Conservation (phyloP, 768 basidiomycete species). For the Tricholoma sp. region DNA sequence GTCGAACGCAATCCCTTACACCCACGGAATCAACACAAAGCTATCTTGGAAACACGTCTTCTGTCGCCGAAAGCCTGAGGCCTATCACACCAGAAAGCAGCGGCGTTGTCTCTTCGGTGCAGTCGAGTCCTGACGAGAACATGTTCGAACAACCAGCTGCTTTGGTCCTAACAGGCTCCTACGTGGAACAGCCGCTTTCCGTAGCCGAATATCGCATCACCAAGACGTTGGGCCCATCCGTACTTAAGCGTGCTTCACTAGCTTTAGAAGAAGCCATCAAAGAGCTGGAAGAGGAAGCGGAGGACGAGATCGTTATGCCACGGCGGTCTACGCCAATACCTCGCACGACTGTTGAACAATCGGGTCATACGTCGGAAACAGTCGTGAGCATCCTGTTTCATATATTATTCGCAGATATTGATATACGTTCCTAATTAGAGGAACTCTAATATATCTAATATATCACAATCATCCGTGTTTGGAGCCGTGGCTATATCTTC, state of each 20-base stretch:
- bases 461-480: conserved; percentile 36
- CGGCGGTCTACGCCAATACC: conserved; percentile 46
- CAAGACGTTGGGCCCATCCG: conserved; percentile 46
- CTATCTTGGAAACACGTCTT: conserved; percentile 31
- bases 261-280: conserved; percentile 73
- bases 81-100: conserved; percentile 55
- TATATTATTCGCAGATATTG: background rate
- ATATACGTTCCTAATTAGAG: conserved; percentile 18
- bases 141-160: conserved; percentile 38
- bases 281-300: conserved; percentile 71
- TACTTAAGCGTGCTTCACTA: conserved; percentile 60
- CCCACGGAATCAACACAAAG: conserved; percentile 37
- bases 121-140: conserved; percentile 37
- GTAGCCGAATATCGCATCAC: conserved; percentile 43
- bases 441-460: conserved; percentile 28
- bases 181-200: conserved; percentile 31
- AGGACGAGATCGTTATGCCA: conserved; percentile 75
- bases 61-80: conserved; percentile 41
- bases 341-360: conserved; percentile 32
- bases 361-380: conserved; percentile 18
- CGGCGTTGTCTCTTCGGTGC: conserved; percentile 29
- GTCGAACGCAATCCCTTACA: conserved; percentile 45
- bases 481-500: conserved; percentile 70
- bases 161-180: conserved; percentile 31
- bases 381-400: conserved; percentile 21